A percentile compares a stretch with the other conserved stretches of the same genome.
Conservation (phyloP, 176 grass and related monocot species). For the Pharus latifolius region DNA sequence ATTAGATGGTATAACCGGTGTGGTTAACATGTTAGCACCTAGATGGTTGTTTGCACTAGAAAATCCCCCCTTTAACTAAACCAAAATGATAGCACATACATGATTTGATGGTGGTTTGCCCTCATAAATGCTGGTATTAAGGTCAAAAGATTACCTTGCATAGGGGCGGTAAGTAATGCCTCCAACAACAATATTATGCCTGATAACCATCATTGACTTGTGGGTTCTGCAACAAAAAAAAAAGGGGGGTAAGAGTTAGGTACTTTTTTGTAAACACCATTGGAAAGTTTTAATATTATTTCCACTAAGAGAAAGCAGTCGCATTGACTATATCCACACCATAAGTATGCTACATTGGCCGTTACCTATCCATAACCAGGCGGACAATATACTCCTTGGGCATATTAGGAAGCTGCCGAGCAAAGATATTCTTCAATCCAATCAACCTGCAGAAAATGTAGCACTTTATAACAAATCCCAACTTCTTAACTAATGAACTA, state of each 20-base stretch:
- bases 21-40: too few relatives aligned
- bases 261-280: background rate
- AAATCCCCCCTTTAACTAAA: too few relatives aligned
- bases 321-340: background rate
- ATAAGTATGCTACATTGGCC: background rate
- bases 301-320: background rate
- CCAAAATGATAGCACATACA: background rate
- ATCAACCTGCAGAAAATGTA: conserved; percentile 56
- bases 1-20: too few relatives aligned
- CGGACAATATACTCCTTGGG: conserved; percentile 97
- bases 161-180: conserved; percentile 98
- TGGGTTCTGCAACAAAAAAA: conserved; percentile 59
- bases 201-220: conserved; percentile 99
- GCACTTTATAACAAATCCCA: background rate
- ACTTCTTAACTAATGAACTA: background rate
- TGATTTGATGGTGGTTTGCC: background rate
- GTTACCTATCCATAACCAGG: conserved; percentile 98
- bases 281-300: background rate
- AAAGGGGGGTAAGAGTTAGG: too few relatives aligned
- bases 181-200: conserved; percentile 93
- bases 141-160: conserved; percentile 45
- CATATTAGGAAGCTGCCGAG: conserved; percentile 97
- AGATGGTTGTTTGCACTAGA: too few relatives aligned
- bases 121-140: background rate
- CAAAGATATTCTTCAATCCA: conserved; percentile 99